Conservation (phyloP, 352 stramenopile species). For the Peronospora farinosa region DNA sequence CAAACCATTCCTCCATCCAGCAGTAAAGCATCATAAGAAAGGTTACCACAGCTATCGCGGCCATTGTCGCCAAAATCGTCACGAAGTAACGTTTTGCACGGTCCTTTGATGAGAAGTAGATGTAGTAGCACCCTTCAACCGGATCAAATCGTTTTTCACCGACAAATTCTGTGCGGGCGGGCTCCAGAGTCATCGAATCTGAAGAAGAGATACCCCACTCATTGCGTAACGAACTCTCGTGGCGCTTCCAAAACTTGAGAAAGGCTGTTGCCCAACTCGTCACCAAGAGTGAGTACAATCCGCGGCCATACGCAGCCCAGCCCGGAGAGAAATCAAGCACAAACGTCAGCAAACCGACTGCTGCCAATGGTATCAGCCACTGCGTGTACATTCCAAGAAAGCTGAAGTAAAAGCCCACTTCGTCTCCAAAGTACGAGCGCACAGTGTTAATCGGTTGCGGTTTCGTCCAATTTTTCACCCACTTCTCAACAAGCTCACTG, state of each 20-base stretch:
- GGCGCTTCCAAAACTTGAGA: slow-evolving; percentile 89
- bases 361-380: slow-evolving; percentile 88
- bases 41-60: slow-evolving; percentile 59
- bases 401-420: slow-evolving; percentile 97
- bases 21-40: slow-evolving; percentile 82
- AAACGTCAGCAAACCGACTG: slow-evolving; percentile 86
- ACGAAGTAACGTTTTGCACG: slow-evolving; percentile 70
- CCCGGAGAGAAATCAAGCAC: slow-evolving; percentile 60
- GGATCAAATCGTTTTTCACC: slow-evolving; percentile 70
- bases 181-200: slow-evolving; percentile 45
- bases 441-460: slow-evolving; percentile 54
- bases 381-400: slow-evolving; percentile 94
- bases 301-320: slow-evolving; percentile 55
- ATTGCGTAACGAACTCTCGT: slow-evolving; percentile 77
- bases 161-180: slow-evolving; percentile 54
- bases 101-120: slow-evolving; percentile 74
- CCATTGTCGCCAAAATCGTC: slow-evolving; percentile 62
- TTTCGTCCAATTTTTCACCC: slow-evolving; percentile 67
- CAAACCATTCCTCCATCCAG: slow-evolving; percentile 64
- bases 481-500: slow-evolving; percentile 51
- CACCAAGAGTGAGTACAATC: slow-evolving; percentile 85
- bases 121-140: slow-evolving; percentile 79
- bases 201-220: slow-evolving; percentile 67
- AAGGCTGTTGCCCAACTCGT: slow-evolving; percentile 88
- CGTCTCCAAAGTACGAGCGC: slow-evolving; percentile 76